phyloP scores from a whole-genome alignment of 108 stramenopile genomes.

The Craspedostauros australis region DNA sequence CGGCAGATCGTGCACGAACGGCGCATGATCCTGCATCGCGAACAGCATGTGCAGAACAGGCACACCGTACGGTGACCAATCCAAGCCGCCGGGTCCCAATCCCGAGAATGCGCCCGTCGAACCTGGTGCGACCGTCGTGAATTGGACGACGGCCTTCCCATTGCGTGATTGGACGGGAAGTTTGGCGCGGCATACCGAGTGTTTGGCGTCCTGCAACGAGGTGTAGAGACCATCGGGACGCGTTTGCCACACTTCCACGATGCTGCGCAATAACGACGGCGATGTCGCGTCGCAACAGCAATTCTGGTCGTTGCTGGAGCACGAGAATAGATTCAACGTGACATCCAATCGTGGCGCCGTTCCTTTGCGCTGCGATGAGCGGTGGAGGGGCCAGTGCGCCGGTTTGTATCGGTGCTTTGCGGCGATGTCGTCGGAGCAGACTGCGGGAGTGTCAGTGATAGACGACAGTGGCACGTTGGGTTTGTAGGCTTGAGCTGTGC shows the following conservation, averaged over 20 bases:
- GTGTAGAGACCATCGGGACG: conserved; percentile 56
- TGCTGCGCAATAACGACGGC: neutral
- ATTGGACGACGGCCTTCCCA: conserved; percentile 5
- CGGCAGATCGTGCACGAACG: conserved; percentile 31
- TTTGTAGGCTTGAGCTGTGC: conserved; percentile 61
- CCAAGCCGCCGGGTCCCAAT: conserved; percentile 32
- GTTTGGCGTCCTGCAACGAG: conserved; percentile 36
- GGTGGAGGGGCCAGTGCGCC: conserved; percentile 35
- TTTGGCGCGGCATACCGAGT: conserved; percentile 54
- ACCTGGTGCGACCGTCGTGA: conserved; percentile 53
- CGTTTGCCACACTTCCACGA: conserved; percentile 62
- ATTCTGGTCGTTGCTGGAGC: neutral
- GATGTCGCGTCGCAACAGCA: conserved; percentile 19
- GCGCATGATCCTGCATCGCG: conserved; percentile 20
- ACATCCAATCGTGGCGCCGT: conserved; percentile 18
- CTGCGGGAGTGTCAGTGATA: conserved; percentile 12
- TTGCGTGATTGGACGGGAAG: conserved; percentile 13
- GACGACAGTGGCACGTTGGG: conserved; percentile 40
- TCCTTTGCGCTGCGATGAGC: conserved; percentile 18
- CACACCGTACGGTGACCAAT: conserved; percentile 41
- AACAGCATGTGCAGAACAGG: conserved; percentile 41
- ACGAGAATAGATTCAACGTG: conserved; percentile 12
- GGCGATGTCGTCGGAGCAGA: conserved; percentile 1
- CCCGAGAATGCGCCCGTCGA: conserved; percentile 49
- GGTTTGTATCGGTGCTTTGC: conserved; percentile 15